Evolutionary conservation across 2,329 filamentous ascomycete genomes (phyloP), one percentile per base, ranked within the genome.

Genomic region (Phialocephala sp.): DNA sequence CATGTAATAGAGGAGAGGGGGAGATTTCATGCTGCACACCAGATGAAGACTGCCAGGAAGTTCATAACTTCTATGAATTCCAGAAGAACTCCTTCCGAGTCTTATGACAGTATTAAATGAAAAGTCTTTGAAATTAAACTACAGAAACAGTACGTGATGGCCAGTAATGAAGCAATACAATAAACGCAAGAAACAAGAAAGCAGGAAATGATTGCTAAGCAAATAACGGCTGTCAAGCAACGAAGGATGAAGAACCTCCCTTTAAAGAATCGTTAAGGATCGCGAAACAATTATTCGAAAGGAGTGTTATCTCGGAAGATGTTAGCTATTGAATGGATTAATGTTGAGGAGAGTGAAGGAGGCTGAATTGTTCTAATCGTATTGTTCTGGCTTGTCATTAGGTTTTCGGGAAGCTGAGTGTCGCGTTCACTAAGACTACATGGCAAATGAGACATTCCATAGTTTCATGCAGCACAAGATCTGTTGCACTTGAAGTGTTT

Each of bases 1-100:
- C 47, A 47, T 47, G 43, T 47, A 9, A 18, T 47, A 14, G 22
- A 15, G 8, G 47, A 32, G 27, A 32, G 47, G 50, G 18, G 11
- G 27, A 35, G n/a, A 12, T 54, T 54, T 32, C 50, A 54, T 50
- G 50, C 50, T 54, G 50, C 50, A 32, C 35, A 54, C 50, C 50
- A 35, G n/a, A 32, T 54, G 24, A 54, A 35, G 50, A 54, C 35
- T 54, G 14, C 15, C 24, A 5, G 18, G 27, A 24, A 27, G 22
- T 54, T 54, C 4, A 54, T 54, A 12, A 27, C 27, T 54, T 6
- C 12, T 54, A 32, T 35, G 50, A 54, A 54, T 24, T 35, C 35
- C 22, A 9, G 50, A 35, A 32, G 22, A 27, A 11, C 6, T 35
- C 2, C 24, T 22, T 32, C 27, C 14, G 50, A 54, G 50, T 32